phyloP scores from a whole-genome alignment of 2,329 filamentous ascomycete genomes.

The Cadophora luteo-olivacea region DNA sequence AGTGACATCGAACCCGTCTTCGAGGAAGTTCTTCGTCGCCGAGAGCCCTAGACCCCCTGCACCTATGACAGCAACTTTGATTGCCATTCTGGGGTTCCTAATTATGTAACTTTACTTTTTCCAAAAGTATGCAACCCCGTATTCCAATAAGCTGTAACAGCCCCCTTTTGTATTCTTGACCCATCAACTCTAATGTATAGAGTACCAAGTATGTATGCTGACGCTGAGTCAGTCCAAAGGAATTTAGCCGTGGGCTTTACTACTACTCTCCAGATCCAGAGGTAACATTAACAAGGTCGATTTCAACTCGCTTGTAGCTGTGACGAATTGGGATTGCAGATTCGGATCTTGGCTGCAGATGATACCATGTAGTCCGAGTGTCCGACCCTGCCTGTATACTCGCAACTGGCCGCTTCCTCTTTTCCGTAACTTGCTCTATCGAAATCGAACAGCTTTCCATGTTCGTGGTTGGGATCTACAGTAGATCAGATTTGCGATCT shows the following conservation, averaged over 20 bases:
- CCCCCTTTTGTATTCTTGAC: neutral
- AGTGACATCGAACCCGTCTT: conserved; percentile 15
- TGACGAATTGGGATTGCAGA: neutral
- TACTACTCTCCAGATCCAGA: too few species aligned
- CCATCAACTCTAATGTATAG: neutral
- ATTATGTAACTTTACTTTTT: neutral
- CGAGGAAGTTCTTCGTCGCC: conserved; percentile 16
- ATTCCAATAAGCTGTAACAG: neutral
- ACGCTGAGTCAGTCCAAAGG: neutral
- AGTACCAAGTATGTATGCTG: neutral
- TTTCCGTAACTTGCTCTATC: neutral
- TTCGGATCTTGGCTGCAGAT: neutral
- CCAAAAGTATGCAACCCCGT: neutral
- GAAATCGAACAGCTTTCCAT: too few species aligned
- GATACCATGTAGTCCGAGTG: neutral
- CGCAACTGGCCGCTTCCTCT: neutral
- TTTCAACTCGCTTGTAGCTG: neutral
- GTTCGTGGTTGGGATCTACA: too few species aligned
- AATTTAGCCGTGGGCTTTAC: neutral
- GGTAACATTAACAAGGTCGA: neutral
- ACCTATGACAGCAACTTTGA: conserved; percentile 16
- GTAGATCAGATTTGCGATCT: neutral
- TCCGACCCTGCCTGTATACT: neutral
- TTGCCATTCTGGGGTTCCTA: neutral
- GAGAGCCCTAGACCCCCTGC: conserved; percentile 10